Percentiles rank a stretch among this genome's conserved stretches.
phyloP scores from a whole-genome alignment of 148 eudicot genomes.

The Camellia sinensis region DNA sequence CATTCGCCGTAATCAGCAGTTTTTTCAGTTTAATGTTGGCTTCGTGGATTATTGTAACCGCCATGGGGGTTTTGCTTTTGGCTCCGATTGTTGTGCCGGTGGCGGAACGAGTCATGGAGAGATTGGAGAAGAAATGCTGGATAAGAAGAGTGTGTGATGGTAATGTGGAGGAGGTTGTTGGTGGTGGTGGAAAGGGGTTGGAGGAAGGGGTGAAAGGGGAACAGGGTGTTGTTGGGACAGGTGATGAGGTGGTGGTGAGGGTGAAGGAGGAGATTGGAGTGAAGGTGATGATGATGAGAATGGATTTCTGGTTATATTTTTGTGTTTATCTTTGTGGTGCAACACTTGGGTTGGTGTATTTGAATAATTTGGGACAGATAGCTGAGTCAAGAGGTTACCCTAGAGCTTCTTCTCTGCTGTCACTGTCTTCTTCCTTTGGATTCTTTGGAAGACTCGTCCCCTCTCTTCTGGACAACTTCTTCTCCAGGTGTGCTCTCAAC shows the following conservation, averaged over 20 bases:
- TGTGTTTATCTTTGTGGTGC: constrained; percentile 71
- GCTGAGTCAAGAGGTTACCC: constrained; percentile 75
- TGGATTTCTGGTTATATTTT: constrained; percentile 83
- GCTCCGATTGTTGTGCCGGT: constrained; percentile 55
- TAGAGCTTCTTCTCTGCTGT: constrained; percentile 59
- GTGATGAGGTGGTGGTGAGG: constrained; percentile 19
- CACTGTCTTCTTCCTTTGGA: constrained; percentile 72
- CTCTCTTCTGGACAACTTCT: constrained; percentile 47
- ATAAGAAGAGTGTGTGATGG: constrained; percentile 38
- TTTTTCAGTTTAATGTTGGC: constrained; percentile 33
- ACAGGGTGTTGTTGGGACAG: too few relatives aligned
- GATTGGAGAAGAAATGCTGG: constrained; percentile 30
- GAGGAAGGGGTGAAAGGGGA: neutral
- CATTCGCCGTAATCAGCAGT: constrained; percentile 50
- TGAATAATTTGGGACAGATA: constrained; percentile 91
- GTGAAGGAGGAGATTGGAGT: constrained; percentile 56
- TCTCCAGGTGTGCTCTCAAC: constrained; percentile 42
- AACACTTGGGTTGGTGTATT: constrained; percentile 75
- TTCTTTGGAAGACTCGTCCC: constrained; percentile 92
- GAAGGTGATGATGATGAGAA: constrained; percentile 50
- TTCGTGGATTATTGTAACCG: constrained; percentile 30
- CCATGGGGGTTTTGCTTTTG: constrained; percentile 43
- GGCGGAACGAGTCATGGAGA: constrained; percentile 34
- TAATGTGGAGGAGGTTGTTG: neutral
- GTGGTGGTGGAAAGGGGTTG: neutral